phyloP scores from a whole-genome alignment of 148 eudicot genomes.

The Rhododendron molle region DNA sequence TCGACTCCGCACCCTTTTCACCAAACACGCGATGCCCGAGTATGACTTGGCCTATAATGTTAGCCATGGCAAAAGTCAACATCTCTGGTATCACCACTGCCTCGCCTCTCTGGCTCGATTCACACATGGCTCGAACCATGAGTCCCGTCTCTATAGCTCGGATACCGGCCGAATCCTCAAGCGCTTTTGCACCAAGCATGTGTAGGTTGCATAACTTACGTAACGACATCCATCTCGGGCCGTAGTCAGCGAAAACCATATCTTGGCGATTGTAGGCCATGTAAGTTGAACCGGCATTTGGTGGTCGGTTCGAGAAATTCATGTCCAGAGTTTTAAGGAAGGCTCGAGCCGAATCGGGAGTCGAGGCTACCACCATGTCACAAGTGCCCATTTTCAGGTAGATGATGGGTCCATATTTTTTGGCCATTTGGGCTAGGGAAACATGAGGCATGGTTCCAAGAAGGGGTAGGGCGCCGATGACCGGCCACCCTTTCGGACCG shows the following conservation, averaged over 20 bases:
- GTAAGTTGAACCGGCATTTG: conserved; percentile 19
- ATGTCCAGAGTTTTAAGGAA: conserved; percentile 24
- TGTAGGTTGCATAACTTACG: conserved; percentile 23
- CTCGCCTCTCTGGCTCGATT: conserved; percentile 4
- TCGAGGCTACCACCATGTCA: conserved; percentile 28
- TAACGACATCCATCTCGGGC: conserved; percentile 25
- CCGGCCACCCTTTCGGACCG: conserved; percentile 15
- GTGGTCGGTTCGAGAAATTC: conserved; percentile 28
- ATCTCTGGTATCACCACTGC: conserved; percentile 18
- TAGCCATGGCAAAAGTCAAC: conserved; percentile 20
- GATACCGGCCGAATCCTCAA: conserved; percentile 10
- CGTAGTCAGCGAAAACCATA: conserved; percentile 20
- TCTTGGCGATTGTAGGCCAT: conserved; percentile 27
- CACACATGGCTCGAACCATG: conserved; percentile 10
- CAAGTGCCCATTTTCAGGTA: conserved; percentile 22
- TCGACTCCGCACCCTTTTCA: conserved; percentile 7
- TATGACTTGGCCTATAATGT: conserved; percentile 23
- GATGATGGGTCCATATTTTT: conserved; percentile 27
- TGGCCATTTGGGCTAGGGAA: conserved; percentile 25
- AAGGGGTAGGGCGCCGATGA: conserved; percentile 23
- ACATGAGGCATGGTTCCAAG: conserved; percentile 28
- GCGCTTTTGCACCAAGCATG: conserved; percentile 27
- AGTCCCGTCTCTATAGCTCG: conserved; percentile 7
- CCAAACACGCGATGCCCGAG: conserved; percentile 17
- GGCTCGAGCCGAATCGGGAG: conserved; percentile 20